Evolutionary conservation across 192 early-diverging fungal genomes (phyloP).

Genomic region (Coemansia sp.): DNA sequence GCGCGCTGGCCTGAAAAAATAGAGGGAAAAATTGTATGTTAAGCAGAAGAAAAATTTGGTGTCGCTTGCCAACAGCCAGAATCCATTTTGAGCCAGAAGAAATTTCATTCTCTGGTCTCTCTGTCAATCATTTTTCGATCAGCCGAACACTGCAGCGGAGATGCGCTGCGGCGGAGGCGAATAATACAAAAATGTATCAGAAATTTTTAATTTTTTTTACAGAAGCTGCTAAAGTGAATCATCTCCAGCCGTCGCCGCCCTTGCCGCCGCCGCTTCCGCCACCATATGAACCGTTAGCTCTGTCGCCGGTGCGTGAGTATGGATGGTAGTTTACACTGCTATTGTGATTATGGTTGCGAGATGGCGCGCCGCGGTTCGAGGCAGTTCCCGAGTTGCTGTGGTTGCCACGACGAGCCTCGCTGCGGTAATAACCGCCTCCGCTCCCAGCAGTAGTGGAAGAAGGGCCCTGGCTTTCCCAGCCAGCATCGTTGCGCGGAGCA

Average conservation of each 20-base stretch:
- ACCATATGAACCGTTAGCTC: neutral
- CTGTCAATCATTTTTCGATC: no score
- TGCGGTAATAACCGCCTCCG: constrained; percentile 7
- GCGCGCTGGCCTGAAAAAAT: neutral
- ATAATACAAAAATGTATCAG: no score
- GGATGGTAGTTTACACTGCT: constrained; percentile 26
- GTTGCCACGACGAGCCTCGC: constrained; percentile 12
- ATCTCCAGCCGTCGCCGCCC: constrained; percentile 23
- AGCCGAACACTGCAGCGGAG: no score
- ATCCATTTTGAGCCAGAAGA: no score
- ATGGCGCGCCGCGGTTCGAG: neutral
- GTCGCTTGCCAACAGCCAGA: no score
- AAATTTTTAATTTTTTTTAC: no score
- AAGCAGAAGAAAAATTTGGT: neutral
- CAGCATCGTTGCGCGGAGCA: constrained; percentile 19
- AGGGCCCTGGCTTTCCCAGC: constrained; percentile 1
- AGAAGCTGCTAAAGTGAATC: no score
- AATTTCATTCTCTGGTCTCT: no score
- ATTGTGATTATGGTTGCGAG: constrained; percentile 1
- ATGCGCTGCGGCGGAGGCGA: no score
- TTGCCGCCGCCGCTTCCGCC: constrained; percentile 6
- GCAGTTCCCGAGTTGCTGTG: neutral
- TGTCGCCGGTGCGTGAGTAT: constrained; percentile 13
- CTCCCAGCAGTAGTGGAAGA: neutral
- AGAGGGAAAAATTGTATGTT: neutral